A percentile compares a stretch with the other conserved stretches of the same genome.
phyloP scores from a whole-genome alignment of 148 eudicot genomes.

The Fagopyrum homotropicum region DNA sequence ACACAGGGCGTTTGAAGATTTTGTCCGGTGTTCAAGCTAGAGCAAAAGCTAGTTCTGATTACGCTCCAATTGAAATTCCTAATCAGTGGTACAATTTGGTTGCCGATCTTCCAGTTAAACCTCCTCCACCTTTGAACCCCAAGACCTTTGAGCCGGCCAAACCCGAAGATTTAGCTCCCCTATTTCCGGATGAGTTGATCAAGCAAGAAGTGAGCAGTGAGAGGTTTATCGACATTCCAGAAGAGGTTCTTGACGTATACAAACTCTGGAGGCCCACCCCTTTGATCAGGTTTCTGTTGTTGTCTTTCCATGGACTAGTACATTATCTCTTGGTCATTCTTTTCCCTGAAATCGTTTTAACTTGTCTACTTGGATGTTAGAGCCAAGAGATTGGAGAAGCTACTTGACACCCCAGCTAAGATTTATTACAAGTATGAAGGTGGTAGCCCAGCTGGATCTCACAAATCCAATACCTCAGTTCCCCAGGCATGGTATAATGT shows the following conservation, averaged over 20 bases:
- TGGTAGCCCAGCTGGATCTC: conserved; percentile 95
- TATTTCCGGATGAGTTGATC: conserved; percentile 75
- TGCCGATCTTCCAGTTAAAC: conserved; percentile 80
- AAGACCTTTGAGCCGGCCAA: conserved; percentile 64
- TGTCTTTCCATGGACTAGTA: background rate
- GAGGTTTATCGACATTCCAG: conserved; percentile 69
- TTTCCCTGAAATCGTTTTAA: background rate
- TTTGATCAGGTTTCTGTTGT: conserved; percentile 56
- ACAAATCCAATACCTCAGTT: conserved; percentile 86
- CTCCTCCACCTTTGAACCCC: conserved; percentile 84
- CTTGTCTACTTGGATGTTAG: conserved; percentile 24
- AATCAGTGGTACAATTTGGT: conserved; percentile 73
- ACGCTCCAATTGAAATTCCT: conserved; percentile 51
- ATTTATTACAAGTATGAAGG: conserved; percentile 97
- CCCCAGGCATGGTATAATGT: conserved; percentile 96
- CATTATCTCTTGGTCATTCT: background rate
- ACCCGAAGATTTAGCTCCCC: conserved; percentile 72
- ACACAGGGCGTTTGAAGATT: conserved; percentile 30
- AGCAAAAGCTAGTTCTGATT: conserved; percentile 29
- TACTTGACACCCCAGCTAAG: conserved; percentile 85
- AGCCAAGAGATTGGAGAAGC: conserved; percentile 93
- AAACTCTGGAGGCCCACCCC: conserved; percentile 96
- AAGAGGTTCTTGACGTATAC: conserved; percentile 75
- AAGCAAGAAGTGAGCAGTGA: conserved; percentile 72
- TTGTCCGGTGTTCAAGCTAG: conserved; percentile 27